Conservation (phyloP, 306 rosid genomes). For the Vigna unguiculata region DNA sequence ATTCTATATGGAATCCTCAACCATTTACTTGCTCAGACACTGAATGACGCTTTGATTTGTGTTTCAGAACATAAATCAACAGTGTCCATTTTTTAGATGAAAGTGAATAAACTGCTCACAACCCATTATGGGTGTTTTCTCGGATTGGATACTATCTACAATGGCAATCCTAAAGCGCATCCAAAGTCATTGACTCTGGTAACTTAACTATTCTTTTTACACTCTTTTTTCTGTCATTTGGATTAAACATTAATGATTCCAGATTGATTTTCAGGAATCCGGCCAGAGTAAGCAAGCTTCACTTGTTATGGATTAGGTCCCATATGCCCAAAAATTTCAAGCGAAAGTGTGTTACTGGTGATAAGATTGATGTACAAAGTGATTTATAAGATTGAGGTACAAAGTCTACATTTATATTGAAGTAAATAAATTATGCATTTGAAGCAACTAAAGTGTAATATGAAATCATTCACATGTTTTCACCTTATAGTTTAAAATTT, state of each 20-base stretch:
- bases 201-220: conserved; percentile 29
- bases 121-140: conserved; percentile 79
- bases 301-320: conserved; percentile 70
- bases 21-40: conserved; percentile 18
- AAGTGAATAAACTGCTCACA: conserved; percentile 61
- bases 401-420: not conserved
- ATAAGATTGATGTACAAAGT: conserved; percentile 34
- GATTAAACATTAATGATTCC: not conserved
- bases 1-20: not conserved
- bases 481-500: not conserved
- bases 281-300: conserved; percentile 86
- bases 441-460: not conserved
- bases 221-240: not conserved
- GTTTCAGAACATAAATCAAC: conserved; percentile 58
- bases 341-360: conserved; percentile 71
- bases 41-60: conserved; percentile 34
- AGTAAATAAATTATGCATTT: conserved; percentile 11
- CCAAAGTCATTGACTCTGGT: conserved; percentile 69
- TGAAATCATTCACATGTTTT: not conserved
- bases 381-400: conserved; percentile 20
- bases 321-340: conserved; percentile 60
- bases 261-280: conserved; percentile 56
- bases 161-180: conserved; percentile 42
- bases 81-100: conserved; percentile 70
- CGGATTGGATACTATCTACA: conserved; percentile 51